Percentiles rank a stretch among this genome's conserved stretches.
These are phyloP conservation scores for Pseudogymnoascus sp. DNA, from an alignment of 2,329 filamentous ascomycete genomes.

Conservation along the genomic window DNA sequence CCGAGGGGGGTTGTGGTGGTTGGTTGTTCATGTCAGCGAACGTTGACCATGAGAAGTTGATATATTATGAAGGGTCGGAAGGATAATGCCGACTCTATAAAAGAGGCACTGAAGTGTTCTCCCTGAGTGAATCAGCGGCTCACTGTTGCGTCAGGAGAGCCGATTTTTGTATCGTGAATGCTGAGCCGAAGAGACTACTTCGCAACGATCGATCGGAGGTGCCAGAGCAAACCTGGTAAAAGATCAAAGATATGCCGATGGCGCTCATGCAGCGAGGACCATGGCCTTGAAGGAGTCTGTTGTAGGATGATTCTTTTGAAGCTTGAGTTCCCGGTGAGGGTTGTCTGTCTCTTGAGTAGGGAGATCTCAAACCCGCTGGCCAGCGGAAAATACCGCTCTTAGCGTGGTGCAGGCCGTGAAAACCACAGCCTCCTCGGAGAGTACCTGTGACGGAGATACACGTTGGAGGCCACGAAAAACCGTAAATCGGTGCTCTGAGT, in stretches of 20 bases:
- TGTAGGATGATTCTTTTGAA: constrained; percentile 5
- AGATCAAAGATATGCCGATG: background rate
- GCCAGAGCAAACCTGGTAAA: constrained; percentile 2
- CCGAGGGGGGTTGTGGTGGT: constrained; percentile 23
- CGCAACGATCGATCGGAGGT: background rate
- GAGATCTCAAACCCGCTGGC: constrained; percentile 10
- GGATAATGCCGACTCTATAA: background rate
- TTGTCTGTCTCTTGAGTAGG: constrained; percentile 8
- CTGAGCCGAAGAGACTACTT: background rate
- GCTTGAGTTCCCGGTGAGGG: constrained; percentile 5
- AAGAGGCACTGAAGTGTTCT: background rate
- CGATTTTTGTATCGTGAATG: constrained; percentile 8
- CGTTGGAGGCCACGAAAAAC: background rate
- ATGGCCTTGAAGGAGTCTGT: constrained; percentile 1
- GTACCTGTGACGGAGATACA: background rate
- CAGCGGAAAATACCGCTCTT: constrained; percentile 7
- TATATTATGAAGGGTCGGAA: background rate
- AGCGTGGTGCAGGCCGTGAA: constrained; percentile 2
- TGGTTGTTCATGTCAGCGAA: constrained; percentile 25
- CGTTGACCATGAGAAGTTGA: constrained; percentile 1
- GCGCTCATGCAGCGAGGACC: constrained; percentile 5
- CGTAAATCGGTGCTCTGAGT: background rate
- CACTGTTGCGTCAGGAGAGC: constrained; percentile 4
- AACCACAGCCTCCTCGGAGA: background rate
- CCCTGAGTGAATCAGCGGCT: constrained; percentile 5